phyloP scores from a whole-genome alignment of 768 basidiomycete genomes.

The Erythrobasidium yunnanense region DNA sequence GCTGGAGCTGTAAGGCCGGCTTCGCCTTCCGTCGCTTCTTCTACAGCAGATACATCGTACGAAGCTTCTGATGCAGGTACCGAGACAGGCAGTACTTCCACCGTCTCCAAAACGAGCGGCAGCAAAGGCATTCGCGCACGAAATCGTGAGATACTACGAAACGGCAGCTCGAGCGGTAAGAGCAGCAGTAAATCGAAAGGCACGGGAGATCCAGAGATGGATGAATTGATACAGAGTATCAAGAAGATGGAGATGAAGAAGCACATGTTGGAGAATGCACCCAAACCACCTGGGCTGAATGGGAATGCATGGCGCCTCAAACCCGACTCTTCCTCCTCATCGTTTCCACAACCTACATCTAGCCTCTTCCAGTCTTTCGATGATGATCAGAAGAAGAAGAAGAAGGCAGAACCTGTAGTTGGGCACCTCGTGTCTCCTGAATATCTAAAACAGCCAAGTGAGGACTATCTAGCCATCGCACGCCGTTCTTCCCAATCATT shows the following conservation, averaged over 20 bases:
- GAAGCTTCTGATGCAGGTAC: too few species aligned
- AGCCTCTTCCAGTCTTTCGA: too few species aligned
- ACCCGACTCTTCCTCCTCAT: neutral
- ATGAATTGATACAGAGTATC: neutral
- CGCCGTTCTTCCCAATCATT: neutral
- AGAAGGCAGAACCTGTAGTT: too few species aligned
- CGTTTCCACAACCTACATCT: too few species aligned
- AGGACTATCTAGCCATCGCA: neutral
- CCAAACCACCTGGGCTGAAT: neutral
- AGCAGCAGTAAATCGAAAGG: too few species aligned
- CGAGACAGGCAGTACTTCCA: too few species aligned
- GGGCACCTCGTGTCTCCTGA: neutral
- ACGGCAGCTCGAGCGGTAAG: neutral
- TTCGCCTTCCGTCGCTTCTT: too few species aligned
- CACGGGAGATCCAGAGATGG: neutral
- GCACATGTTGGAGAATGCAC: neutral
- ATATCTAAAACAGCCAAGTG: neutral
- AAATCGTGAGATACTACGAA: neutral
- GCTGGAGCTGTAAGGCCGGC: too few species aligned
- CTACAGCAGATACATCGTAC: too few species aligned
- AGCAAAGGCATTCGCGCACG: neutral
- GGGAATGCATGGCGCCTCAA: neutral
- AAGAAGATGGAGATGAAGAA: neutral
- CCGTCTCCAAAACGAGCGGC: too few species aligned
- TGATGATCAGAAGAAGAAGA: too few species aligned